Evolutionary conservation across 2,329 filamentous ascomycete genomes (phyloP).

Genomic region (Nannizziopsis barbatae): DNA sequence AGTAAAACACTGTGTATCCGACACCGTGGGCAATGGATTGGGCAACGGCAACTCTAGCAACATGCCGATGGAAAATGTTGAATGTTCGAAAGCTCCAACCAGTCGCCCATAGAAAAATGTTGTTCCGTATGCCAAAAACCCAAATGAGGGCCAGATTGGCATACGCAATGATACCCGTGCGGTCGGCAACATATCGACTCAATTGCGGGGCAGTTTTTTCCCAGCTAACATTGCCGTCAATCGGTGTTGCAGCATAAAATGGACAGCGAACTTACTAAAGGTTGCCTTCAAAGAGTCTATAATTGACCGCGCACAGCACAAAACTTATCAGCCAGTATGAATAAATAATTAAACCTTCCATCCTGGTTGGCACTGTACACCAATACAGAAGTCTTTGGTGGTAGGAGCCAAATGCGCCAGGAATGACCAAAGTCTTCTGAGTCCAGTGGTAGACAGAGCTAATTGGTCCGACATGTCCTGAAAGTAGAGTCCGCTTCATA

Average conservation of each 20-base stretch:
- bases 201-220: conserved; percentile 25
- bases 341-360: conserved; percentile 36
- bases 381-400: neutral
- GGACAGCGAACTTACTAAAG: conserved; percentile 33
- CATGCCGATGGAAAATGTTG: conserved; percentile 56
- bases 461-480: neutral
- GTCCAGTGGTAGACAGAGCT: neutral
- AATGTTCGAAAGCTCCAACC: conserved; percentile 58
- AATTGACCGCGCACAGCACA: conserved; percentile 34
- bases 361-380: conserved; percentile 33
- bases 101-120: conserved; percentile 53
- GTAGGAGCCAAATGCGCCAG: neutral
- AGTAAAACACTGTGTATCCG: conserved; percentile 37
- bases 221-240: neutral
- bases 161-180: conserved; percentile 53
- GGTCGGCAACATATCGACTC: conserved; percentile 49
- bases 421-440: neutral
- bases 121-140: conserved; percentile 57
- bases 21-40: conserved; percentile 43
- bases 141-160: conserved; percentile 54
- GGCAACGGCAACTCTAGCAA: conserved; percentile 51
- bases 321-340: conserved; percentile 38
- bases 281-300: conserved; percentile 37
- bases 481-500: neutral
- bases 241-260: neutral